Evolutionary conservation across 73 alveolate species (phyloP).

Genomic region (Strombidium stylifer): DNA sequence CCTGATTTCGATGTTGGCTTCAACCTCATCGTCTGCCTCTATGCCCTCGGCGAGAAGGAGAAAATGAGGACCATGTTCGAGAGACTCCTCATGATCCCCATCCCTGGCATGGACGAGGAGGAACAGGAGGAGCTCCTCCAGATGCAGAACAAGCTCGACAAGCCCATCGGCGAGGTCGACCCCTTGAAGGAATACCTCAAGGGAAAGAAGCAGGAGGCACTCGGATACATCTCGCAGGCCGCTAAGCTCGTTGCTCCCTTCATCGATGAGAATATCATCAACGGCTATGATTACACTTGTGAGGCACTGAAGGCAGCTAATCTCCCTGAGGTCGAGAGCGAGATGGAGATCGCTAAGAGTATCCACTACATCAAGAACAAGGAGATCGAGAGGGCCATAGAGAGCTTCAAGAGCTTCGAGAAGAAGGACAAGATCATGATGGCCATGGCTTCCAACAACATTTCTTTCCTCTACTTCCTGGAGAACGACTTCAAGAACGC

Average conservation of each 20-base stretch:
- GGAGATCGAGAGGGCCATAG: constrained; percentile 94
- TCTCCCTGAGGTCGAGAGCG: constrained; percentile 93
- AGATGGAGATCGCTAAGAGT: constrained; percentile 96
- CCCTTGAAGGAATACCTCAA: constrained; percentile 92
- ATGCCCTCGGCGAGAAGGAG: constrained; percentile 90
- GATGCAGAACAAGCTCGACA: constrained; percentile 70
- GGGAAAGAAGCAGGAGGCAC: constrained; percentile 88
- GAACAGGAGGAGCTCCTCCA: constrained; percentile 79
- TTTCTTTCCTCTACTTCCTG: constrained; percentile 94
- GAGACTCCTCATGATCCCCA: constrained; percentile 80
- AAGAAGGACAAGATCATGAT: constrained; percentile 96
- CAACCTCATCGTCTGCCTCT: constrained; percentile 89
- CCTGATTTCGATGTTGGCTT: constrained; percentile 85
- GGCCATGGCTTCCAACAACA: constrained; percentile 99
- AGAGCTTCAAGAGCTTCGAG: constrained; percentile 95
- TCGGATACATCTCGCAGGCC: constrained; percentile 78
- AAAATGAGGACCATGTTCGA: constrained; percentile 80
- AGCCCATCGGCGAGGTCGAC: constrained; percentile 66
- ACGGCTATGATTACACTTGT: constrained; percentile 91
- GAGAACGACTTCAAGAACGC: constrained; percentile 97
- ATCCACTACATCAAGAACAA: constrained; percentile 91
- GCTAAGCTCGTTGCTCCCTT: constrained; percentile 96
- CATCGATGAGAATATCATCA: constrained; percentile 87
- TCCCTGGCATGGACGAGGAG: constrained; percentile 87
- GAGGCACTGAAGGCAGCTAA: constrained; percentile 90